Evolutionary conservation across 805 yeast species (phyloP).

Genomic region (Cyberlindnera maritima): DNA sequence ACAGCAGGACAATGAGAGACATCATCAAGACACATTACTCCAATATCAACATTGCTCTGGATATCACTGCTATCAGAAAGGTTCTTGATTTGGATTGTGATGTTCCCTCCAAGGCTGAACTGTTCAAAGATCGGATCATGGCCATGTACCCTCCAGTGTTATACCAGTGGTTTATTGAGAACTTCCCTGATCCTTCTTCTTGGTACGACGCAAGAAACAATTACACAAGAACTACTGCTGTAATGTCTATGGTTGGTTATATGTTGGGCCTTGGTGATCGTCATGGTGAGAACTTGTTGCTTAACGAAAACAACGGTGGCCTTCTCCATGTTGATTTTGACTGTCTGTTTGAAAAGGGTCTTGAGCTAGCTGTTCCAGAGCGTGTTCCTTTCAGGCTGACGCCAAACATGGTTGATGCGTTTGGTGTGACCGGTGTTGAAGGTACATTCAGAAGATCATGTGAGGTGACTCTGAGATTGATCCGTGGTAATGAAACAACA

Average conservation of each 20-base stretch:
- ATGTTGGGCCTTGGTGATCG: constrained; percentile 94
- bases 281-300: constrained; percentile 87
- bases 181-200: constrained; percentile 81
- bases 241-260: constrained; percentile 96
- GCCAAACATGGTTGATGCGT: constrained; percentile 82
- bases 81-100: constrained; percentile 27
- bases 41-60: constrained; percentile 36
- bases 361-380: constrained; percentile 79
- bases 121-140: constrained; percentile 33
- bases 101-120: constrained; percentile 32
- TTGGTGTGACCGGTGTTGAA: constrained; percentile 85
- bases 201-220: constrained; percentile 82
- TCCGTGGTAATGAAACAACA: constrained; percentile 77
- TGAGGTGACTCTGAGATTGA: constrained; percentile 73
- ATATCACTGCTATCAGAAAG: constrained; percentile 26
- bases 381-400: constrained; percentile 93
- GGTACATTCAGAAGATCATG: constrained; percentile 85
- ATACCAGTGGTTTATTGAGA: constrained; percentile 83
- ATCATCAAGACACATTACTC: constrained; percentile 47
- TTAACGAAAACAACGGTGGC: constrained; percentile 71
- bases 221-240: constrained; percentile 81
- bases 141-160: constrained; percentile 61
- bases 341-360: constrained; percentile 85
- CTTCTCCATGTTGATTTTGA: constrained; percentile 95
- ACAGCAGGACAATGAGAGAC: constrained; percentile 68